phyloP scores from a whole-genome alignment of 2,329 filamentous ascomycete species.

The Xylariaceae sp. region DNA sequence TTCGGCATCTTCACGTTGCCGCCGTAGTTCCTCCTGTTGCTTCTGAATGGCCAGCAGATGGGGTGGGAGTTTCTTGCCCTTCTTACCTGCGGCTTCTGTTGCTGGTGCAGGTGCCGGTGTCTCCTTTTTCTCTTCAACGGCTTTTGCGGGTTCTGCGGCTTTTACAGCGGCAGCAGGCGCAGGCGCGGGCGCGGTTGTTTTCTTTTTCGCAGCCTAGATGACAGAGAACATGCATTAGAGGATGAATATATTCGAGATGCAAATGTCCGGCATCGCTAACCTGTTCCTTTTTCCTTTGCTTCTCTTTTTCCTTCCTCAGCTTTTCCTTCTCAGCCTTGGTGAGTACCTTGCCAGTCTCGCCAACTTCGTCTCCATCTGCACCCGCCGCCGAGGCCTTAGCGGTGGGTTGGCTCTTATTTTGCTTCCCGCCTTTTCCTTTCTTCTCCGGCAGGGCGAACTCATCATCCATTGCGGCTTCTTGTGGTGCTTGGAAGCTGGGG shows the following conservation, averaged over 20 bases:
- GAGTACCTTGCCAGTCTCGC: slow-evolving; percentile 71
- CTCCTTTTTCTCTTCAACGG: slow-evolving; percentile 56
- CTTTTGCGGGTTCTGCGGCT: slow-evolving; percentile 61
- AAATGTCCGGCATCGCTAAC: slow-evolving; percentile 49
- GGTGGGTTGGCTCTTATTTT: slow-evolving; percentile 50
- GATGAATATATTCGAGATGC: slow-evolving; percentile 38
- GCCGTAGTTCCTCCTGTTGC: slow-evolving; percentile 79
- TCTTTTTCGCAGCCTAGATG: slow-evolving; percentile 80
- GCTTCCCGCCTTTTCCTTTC: slow-evolving; percentile 66
- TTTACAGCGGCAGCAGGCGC: slow-evolving; percentile 52
- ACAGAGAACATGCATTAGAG: background rate
- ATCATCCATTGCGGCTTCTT: slow-evolving; percentile 82
- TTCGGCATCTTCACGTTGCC: slow-evolving; percentile 68
- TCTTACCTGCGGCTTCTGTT: slow-evolving; percentile 62
- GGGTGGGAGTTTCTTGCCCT: slow-evolving; percentile 88
- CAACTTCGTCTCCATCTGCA: slow-evolving; percentile 55
- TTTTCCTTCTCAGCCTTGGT: slow-evolving; percentile 99
- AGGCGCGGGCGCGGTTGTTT: slow-evolving; percentile 53
- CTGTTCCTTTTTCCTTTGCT: slow-evolving; percentile 97
- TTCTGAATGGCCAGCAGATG: slow-evolving; percentile 76
- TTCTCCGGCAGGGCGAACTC: slow-evolving; percentile 85
- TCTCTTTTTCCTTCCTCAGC: slow-evolving; percentile 95
- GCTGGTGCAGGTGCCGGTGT: slow-evolving; percentile 48
- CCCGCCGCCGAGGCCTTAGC: slow-evolving; percentile 38
- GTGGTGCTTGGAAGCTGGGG: slow-evolving; percentile 69